These are phyloP conservation scores for Biscogniauxia sp. DNA, from an alignment of 2,329 filamentous ascomycete genomes.

Conservation along the genomic window DNA sequence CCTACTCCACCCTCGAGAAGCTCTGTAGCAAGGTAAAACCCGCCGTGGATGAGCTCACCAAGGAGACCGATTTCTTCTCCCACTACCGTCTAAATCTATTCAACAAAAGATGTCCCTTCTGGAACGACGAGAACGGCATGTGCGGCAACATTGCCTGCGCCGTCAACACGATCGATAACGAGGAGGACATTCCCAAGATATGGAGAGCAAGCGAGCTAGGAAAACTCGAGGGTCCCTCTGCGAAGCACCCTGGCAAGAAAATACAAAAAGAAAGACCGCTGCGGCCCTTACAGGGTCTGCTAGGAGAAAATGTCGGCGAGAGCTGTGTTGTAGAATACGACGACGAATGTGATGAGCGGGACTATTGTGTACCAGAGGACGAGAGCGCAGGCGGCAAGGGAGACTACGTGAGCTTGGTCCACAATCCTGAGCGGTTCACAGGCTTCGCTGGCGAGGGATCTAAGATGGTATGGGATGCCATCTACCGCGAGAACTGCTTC, in stretches of 20 bases:
- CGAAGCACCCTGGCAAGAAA: conserved; percentile 78
- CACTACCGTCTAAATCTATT: conserved; percentile 95
- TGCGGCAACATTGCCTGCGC: conserved; percentile 97
- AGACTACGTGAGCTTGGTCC: conserved; percentile 91
- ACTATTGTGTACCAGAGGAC: conserved; percentile 96
- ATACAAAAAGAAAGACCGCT: conserved; percentile 69
- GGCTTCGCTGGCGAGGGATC: conserved; percentile 85
- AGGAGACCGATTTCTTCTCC: conserved; percentile 93
- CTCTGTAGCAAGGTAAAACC: conserved; percentile 78
- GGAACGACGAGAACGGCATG: conserved; percentile 88
- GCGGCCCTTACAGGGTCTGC: conserved; percentile 73
- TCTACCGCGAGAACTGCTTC: conserved; percentile 98
- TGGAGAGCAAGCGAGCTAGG: conserved; percentile 92
- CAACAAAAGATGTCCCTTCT: conserved; percentile 93
- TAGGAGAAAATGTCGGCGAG: conserved; percentile 87
- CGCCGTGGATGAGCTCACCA: conserved; percentile 75
- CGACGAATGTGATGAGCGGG: conserved; percentile 92
- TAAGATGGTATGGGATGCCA: conserved; percentile 91
- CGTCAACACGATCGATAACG: conserved; percentile 91
- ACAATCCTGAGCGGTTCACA: conserved; percentile 94
- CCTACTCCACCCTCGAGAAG: conserved; percentile 83
- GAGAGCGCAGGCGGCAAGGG: conserved; percentile 83
- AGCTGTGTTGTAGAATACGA: conserved; percentile 97
- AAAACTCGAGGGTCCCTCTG: conserved; percentile 86
- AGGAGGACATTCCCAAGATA: conserved; percentile 86